Evolutionary conservation across 441 rosid genomes (phyloP), one percentile per base, ranked within the genome.

Genomic region (Sinapis alba): DNA sequence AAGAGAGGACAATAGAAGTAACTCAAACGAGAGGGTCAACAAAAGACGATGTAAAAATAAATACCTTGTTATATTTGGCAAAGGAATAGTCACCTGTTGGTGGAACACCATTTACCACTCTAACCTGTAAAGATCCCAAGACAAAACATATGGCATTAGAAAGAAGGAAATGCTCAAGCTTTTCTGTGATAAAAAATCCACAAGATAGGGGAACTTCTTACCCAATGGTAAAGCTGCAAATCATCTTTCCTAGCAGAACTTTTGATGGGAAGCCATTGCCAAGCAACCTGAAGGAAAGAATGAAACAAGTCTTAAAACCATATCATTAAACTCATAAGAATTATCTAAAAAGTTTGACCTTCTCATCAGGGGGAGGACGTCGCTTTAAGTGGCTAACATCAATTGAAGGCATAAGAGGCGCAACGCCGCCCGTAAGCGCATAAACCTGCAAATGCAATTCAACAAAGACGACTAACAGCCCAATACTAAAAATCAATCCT

Each of bases 391-490:
- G 94, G 11, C 88, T 80, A 11, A 78, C 84, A 68, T 93, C 99
- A 81, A 88, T 87, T 1, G 97, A 86, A n/a, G 97, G 98, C 97
- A 95, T 93, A 77, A 93, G 96, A 38, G 97, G 99, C 12, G 99
- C 96, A 85, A 95, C 75, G 13, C 99, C 99, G 0, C 99, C 99
- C 0, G 99, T 95, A 76, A 93, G 99, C 5, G 98, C 99, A 74
- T 95, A 95, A 71, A 95, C 98, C 97, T 92, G 56, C 38, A 65
- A 81, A 7, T 38, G 68, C 43, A 45, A 7, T 38, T 71, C 43
- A 45, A 68, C 66, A 71, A 34, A 7, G n/a, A 60, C 4, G 36
- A 30, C 36, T 1, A 27, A 16, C 64, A 60, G 13, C 8, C 2
- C 34, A 7, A 27, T 5, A 27, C 30, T 27, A 28, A 28, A 28